Base-by-base conservation (phyloP, 345 rosid species). In the Arabis alpina region DNA sequence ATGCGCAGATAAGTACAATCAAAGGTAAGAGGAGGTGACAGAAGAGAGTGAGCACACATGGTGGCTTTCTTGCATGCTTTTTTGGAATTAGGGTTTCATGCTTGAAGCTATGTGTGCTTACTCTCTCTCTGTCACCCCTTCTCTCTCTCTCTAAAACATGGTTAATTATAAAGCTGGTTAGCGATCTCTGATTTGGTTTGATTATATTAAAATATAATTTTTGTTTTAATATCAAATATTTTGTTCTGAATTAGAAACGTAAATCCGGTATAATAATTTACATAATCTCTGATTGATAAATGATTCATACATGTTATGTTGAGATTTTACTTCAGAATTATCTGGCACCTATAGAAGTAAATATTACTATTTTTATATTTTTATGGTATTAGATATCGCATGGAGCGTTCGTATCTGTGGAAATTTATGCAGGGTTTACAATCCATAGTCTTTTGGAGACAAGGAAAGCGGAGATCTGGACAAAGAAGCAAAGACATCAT, bases 31-130 rank as follows among this genome's bases (percentile, higher is more conserved):
- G 85, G 88, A 71, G 96, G 90, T 89, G 96, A 91, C 97, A 91
- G 97, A 89, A 91, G 96, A 91, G 93, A 91, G 97, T 87, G 97
- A 92, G 97, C 97, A 92, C 97, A 80, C 82, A 85, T 82, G 89
- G 96, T 76, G 70, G 32, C 49, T 87, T 87, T 87, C 93, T 77
- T 89, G 97, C 97, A 86, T 84, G 80, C n/a, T 64, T 61, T 64
- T 47, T 15, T 3, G 0, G 0, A 34, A 36, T 37, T 63, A 68
- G 63, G 64, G 70, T 63, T 74, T 75, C 85, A 76, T 86, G 96
- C 93, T 85, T 64, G 96, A 89, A 86, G 82, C 88, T 84, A 58
- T 92, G 85, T 74, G 97, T 92, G 93, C 97, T 86, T 75, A 85
- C 93, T 63, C 88, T 92, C 97, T 91, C 42, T 86, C 90, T 82